Evolutionary conservation across 179 eudicot genomes (phyloP).

Genomic region (Camellia oleifera): DNA sequence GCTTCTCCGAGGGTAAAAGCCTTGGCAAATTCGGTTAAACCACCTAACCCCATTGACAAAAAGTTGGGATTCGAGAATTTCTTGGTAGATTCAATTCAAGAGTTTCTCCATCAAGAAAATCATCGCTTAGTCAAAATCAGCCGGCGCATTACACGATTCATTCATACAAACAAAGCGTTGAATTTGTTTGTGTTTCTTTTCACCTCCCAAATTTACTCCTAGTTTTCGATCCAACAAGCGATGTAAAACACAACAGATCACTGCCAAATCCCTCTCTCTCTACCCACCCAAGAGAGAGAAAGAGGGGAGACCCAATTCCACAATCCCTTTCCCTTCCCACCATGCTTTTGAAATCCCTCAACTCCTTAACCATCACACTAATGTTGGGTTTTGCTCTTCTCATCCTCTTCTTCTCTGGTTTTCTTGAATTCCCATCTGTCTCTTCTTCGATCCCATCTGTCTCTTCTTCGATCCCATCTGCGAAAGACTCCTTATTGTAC

Average conservation of each 20-base stretch:
- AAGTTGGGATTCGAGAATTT: no score
- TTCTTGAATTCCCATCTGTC: constrained; percentile 52
- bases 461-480: constrained; percentile 7
- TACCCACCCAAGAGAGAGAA: constrained; percentile 7
- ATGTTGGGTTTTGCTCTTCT: constrained; percentile 49
- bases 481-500: constrained; percentile 8
- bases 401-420: constrained; percentile 50
- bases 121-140: no score
- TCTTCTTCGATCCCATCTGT: constrained; percentile 31
- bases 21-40: no score
- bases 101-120: no score
- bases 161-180: neutral
- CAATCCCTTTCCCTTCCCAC: neutral
- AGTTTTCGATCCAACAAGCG: neutral
- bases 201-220: neutral
- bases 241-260: neutral
- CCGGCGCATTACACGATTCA: no score
- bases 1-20: no score
- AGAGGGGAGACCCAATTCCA: constrained; percentile 4
- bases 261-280: constrained; percentile 6
- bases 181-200: neutral
- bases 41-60: no score
- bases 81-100: no score
- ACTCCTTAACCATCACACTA: constrained; percentile 39
- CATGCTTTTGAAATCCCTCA: constrained; percentile 53